A percentile compares a stretch with the other conserved stretches of the same genome.
phyloP scores from a whole-genome alignment of 768 basidiomycete genomes.

The Holtermanniella nyarrowii region DNA sequence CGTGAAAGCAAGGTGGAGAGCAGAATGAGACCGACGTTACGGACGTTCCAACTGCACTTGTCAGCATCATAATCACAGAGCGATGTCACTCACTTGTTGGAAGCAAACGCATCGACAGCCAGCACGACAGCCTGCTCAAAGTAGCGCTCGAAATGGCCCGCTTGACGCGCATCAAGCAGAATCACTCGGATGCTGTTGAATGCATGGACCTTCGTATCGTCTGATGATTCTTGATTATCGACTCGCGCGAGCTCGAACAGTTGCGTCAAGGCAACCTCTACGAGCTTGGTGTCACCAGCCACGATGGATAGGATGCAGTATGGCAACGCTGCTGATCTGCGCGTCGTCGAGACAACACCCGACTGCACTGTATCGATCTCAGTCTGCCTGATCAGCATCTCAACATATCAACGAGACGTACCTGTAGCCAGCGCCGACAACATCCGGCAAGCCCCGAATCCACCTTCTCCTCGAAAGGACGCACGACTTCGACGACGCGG shows the following conservation, averaged over 20 bases:
- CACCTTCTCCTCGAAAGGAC: background rate
- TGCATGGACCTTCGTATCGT: constrained; percentile 35
- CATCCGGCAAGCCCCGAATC: constrained; percentile 5
- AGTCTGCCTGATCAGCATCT: constrained; percentile 12
- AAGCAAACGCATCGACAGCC: constrained; percentile 31
- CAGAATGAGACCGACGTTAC: constrained; percentile 37
- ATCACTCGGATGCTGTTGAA: constrained; percentile 38
- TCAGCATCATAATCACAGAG: background rate
- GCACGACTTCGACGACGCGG: constrained; percentile 18
- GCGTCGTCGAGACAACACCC: constrained; percentile 28
- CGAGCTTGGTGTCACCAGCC: constrained; percentile 14
- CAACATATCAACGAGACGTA: constrained; percentile 7
- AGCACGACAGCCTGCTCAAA: constrained; percentile 30
- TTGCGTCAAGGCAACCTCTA: constrained; percentile 18
- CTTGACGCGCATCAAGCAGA: constrained; percentile 32
- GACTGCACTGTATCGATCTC: constrained; percentile 27
- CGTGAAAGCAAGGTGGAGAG: constrained; percentile 34
- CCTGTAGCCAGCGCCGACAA: constrained; percentile 27
- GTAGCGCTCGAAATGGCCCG: constrained; percentile 20
- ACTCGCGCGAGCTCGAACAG: constrained; percentile 21
- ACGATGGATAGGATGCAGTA: constrained; percentile 33
- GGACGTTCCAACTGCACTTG: constrained; percentile 36
- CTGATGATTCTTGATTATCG: constrained; percentile 15
- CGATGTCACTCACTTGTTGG: constrained; percentile 24
- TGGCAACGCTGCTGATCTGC: constrained; percentile 37